Conservation (phyloP, 345 rosid species). For the Populus nigra region DNA sequence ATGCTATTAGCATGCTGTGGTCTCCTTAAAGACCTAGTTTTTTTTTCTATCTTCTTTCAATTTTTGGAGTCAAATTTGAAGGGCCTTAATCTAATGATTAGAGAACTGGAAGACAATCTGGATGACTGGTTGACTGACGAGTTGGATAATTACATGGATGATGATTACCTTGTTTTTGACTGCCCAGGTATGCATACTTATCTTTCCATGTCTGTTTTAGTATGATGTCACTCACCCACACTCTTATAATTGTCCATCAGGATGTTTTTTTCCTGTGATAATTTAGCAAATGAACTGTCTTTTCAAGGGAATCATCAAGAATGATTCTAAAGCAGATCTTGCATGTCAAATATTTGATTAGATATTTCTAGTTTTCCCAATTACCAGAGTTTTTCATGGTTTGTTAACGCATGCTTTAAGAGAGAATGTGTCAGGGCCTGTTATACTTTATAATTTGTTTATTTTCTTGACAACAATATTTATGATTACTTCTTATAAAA, state of each 20-base stretch:
- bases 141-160: slow-evolving; percentile 81
- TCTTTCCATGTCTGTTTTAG: background rate
- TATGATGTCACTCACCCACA: no score
- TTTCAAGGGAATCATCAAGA: no score
- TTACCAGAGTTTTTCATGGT: background rate
- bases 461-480: background rate
- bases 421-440: background rate
- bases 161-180: slow-evolving; percentile 82
- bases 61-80: background rate
- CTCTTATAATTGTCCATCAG: background rate
- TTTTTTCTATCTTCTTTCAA: background rate
- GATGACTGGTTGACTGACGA: slow-evolving; percentile 88
- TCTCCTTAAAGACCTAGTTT: background rate
- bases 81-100: slow-evolving; percentile 50
- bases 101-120: slow-evolving; percentile 73
- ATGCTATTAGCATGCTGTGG: background rate
- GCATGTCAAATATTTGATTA: no score
- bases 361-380: no score
- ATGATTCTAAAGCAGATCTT: no score
- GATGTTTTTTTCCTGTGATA: background rate
- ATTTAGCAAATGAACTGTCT: no score
- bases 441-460: background rate
- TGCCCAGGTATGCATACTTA: slow-evolving; percentile 67
- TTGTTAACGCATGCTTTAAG: background rate
- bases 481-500: background rate